Evolutionary conservation across 139 green algal species (phyloP).

Genomic region (Chlorella sp.): DNA sequence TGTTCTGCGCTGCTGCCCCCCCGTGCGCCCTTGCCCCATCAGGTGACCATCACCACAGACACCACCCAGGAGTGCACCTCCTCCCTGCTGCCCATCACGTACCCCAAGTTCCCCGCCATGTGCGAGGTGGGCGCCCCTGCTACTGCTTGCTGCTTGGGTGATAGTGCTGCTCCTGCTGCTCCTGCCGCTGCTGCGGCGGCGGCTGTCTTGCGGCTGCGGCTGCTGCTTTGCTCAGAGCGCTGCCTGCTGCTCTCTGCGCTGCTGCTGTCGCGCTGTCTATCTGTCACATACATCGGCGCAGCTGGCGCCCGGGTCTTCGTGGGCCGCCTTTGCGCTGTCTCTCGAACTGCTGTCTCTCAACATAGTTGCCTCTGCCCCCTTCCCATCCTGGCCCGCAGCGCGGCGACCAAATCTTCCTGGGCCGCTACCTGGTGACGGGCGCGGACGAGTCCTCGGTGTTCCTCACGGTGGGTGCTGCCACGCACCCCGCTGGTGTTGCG

Average conservation of each 20-base stretch:
- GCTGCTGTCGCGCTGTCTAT: too few relatives aligned
- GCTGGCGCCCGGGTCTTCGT: too few relatives aligned
- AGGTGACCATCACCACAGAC: constrained; percentile 61
- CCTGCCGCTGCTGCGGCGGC: neutral
- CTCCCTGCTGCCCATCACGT: constrained; percentile 80
- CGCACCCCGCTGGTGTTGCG: too few relatives aligned
- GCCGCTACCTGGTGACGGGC: constrained; percentile 90
- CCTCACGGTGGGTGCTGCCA: constrained; percentile 65
- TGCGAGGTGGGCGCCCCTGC: constrained; percentile 28
- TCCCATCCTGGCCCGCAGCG: neutral
- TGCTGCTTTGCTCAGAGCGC: neutral
- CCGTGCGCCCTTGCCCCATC: neutral
- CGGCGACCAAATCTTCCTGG: constrained; percentile 90
- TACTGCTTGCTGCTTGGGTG: too few relatives aligned
- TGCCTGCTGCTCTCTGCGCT: too few relatives aligned
- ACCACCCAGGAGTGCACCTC: constrained; percentile 51
- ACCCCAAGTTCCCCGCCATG: constrained; percentile 77
- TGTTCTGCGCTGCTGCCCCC: neutral
- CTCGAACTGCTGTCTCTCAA: too few relatives aligned
- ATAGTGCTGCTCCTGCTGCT: neutral
- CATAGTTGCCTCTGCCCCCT: neutral
- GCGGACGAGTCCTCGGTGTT: constrained; percentile 84
- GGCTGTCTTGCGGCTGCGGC: neutral
- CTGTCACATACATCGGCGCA: too few relatives aligned
- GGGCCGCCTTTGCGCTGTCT: too few relatives aligned